Evolutionary conservation across 306 rosid genomes (phyloP).

Genomic region (Dryas drummondii): DNA sequence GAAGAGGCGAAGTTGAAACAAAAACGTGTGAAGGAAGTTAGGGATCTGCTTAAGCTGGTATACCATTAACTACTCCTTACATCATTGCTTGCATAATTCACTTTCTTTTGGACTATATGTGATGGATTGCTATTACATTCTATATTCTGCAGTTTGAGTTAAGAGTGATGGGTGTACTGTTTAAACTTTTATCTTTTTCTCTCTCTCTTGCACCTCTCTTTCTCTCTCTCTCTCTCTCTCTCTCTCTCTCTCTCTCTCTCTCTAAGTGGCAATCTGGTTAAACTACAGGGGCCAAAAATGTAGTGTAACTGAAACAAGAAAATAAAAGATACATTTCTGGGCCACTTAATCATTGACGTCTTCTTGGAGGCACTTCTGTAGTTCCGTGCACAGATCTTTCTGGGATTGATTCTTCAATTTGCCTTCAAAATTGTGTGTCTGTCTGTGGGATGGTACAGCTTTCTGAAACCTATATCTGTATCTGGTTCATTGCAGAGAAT

Average conservation of each 20-base stretch:
- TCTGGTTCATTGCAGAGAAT: constrained; percentile 57
- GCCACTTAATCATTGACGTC: not conserved
- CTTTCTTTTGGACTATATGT: not conserved
- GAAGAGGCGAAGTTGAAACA: constrained; percentile 82
- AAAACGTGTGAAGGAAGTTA: constrained; percentile 59
- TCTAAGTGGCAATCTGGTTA: too few species aligned
- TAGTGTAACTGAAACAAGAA: too few species aligned
- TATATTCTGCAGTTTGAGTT: not conserved
- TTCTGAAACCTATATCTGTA: constrained; percentile 23
- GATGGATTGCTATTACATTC: not conserved
- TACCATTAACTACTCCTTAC: constrained; percentile 1
- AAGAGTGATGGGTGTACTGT: not conserved
- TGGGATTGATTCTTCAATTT: not conserved
- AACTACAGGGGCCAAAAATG: too few species aligned
- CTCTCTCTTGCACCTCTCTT: too few species aligned
- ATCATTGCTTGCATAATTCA: constrained; percentile 16
- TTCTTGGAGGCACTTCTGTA: not conserved
- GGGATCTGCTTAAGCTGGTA: constrained; percentile 62
- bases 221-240: too few species aligned
- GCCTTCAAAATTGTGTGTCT: not conserved
- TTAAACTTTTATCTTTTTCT: too few species aligned
- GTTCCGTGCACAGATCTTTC: not conserved
- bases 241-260: too few species aligned
- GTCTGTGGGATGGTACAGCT: not conserved
- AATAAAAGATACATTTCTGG: not conserved